phyloP scores from a whole-genome alignment of 148 eudicot species.

The Suaeda aralocaspica region DNA sequence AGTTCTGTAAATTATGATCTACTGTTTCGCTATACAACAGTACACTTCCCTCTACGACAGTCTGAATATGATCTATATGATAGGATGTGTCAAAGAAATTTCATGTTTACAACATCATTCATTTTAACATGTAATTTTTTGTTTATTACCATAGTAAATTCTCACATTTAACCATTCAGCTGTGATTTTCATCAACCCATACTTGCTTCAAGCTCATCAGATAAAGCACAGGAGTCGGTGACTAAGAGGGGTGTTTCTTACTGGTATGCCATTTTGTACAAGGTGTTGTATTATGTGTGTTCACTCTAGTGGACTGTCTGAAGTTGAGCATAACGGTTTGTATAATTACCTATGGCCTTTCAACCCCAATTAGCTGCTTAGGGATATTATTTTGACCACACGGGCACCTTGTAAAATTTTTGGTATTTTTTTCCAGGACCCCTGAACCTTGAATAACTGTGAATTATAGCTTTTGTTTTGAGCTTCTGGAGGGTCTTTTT shows the following conservation, averaged over 20 bases:
- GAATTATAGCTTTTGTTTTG: too few species aligned
- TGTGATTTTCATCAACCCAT: background rate
- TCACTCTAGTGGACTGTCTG: too few species aligned
- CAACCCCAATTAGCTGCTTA: too few species aligned
- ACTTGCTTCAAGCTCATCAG: background rate
- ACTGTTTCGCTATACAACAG: background rate
- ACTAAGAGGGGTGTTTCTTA: background rate
- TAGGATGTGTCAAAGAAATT: constrained; percentile 3
- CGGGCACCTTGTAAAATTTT: too few species aligned
- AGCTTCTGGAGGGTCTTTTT: too few species aligned
- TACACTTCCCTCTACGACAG: constrained; percentile 2
- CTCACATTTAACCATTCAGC: background rate
- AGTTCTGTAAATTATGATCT: constrained; percentile 24
- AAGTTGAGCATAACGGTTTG: too few species aligned
- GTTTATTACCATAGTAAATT: background rate
- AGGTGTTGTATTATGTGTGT: too few species aligned
- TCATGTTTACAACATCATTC: background rate
- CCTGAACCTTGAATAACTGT: too few species aligned
- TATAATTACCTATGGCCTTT: too few species aligned
- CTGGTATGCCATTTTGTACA: too few species aligned
- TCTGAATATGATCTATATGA: constrained; percentile 7
- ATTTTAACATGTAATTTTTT: constrained; percentile 18
- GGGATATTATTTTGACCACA: too few species aligned
- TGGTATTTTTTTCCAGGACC: too few species aligned
- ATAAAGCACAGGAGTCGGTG: background rate